Evolutionary conservation across 2,329 filamentous ascomycete genomes (phyloP).

Genomic region (Cercospora sesami): DNA sequence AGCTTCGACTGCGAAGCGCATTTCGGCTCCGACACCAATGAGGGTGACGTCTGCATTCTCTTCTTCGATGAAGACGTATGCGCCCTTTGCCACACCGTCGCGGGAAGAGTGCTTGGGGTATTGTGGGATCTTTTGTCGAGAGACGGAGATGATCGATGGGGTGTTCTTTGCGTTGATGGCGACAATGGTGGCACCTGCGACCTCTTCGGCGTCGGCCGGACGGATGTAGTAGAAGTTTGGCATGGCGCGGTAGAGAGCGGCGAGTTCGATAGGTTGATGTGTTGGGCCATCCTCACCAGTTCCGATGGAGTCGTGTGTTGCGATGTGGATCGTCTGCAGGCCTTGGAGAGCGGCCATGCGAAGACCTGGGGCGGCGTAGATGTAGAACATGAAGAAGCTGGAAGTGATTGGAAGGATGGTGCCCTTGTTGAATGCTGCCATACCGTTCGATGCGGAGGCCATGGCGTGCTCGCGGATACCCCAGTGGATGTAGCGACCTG

Average conservation of each 20-base stretch:
- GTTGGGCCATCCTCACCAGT: slow-evolving; percentile 43
- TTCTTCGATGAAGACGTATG: slow-evolving; percentile 46
- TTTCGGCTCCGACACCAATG: slow-evolving; percentile 54
- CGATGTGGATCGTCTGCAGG: slow-evolving; percentile 43
- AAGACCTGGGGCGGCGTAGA: slow-evolving; percentile 42
- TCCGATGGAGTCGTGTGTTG: slow-evolving; percentile 43
- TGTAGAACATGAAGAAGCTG: slow-evolving; percentile 45
- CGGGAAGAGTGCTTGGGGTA: slow-evolving; percentile 41
- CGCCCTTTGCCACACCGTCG: slow-evolving; percentile 43
- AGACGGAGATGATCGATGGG: slow-evolving; percentile 48
- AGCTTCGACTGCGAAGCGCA: slow-evolving; percentile 50
- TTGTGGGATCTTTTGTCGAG: slow-evolving; percentile 46
- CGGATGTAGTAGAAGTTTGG: slow-evolving; percentile 44
- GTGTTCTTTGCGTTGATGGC: slow-evolving; percentile 44
- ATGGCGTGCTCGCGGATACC: slow-evolving; percentile 65
- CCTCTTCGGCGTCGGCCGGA: slow-evolving; percentile 41
- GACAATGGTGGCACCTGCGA: slow-evolving; percentile 45
- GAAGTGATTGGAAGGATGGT: slow-evolving; percentile 42
- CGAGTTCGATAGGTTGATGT: slow-evolving; percentile 43
- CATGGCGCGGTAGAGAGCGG: slow-evolving; percentile 41
- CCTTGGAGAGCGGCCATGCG: slow-evolving; percentile 43
- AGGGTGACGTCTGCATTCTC: slow-evolving; percentile 47
- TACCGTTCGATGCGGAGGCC: slow-evolving; percentile 52
- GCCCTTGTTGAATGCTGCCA: slow-evolving; percentile 42
- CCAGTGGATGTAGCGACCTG: slow-evolving; percentile 55